phyloP scores from a whole-genome alignment of 108 stramenopile species.

The Discostella stelligeroides region DNA sequence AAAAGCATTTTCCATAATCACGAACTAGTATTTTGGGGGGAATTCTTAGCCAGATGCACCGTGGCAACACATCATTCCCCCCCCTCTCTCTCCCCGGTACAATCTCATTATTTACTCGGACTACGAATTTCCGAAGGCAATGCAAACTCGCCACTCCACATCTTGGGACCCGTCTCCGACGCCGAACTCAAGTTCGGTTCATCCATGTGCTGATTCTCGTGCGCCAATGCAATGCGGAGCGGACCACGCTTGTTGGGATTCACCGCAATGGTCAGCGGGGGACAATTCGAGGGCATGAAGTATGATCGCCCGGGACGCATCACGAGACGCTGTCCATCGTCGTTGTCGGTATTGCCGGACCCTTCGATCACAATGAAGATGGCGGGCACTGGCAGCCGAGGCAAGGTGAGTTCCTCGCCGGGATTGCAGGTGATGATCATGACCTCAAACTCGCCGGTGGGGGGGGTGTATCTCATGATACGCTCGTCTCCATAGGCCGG shows the following conservation, averaged over 20 bases:
- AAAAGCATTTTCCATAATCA: too few relatives aligned
- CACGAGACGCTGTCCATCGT: conserved; percentile 51
- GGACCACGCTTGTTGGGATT: conserved; percentile 58
- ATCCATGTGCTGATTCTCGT: conserved; percentile 64
- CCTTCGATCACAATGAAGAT: conserved; percentile 79
- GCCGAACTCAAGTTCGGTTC: conserved; percentile 55
- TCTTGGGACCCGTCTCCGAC: conserved; percentile 24
- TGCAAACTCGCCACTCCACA: conserved; percentile 52
- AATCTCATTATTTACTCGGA: not conserved
- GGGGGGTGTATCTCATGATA: conserved; percentile 80
- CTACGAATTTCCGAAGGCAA: conserved; percentile 22
- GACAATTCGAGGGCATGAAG: conserved; percentile 52
- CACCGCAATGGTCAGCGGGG: conserved; percentile 56
- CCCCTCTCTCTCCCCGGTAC: too few relatives aligned
- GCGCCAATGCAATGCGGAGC: conserved; percentile 76
- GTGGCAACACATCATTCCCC: too few relatives aligned
- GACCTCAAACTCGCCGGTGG: conserved; percentile 82
- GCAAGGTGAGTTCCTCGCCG: conserved; percentile 55
- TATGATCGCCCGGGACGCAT: conserved; percentile 71
- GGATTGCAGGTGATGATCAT: conserved; percentile 70
- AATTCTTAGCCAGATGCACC: too few relatives aligned
- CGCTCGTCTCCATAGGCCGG: conserved; percentile 59
- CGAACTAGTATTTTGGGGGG: too few relatives aligned
- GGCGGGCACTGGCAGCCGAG: conserved; percentile 58
- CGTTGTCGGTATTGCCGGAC: conserved; percentile 67